Evolutionary conservation across 441 rosid species (phyloP), one percentile per base, ranked within the genome.

Genomic region (Francoa sonchifolia): DNA sequence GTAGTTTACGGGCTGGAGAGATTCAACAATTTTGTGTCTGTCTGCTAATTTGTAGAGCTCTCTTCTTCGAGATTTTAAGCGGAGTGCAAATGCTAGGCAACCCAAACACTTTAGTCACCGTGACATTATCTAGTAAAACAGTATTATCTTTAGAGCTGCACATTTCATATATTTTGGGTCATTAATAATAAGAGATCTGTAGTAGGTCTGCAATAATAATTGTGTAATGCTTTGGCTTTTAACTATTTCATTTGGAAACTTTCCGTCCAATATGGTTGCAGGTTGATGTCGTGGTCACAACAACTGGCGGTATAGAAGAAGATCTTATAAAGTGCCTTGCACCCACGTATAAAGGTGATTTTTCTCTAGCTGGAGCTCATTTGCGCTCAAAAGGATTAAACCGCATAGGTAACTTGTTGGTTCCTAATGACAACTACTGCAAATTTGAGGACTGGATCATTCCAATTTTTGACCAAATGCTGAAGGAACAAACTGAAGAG

Each of bases 391-490:
- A 74, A 61, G 97, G 97, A 25, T 54, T 84, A 66, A 84, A 88
- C 55, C 77, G 95, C 36, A 84, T 84, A 33, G 97, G 95, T 33
- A 88, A 88, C 59, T 64, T 88, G 61, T 55, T 84, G 63, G 81
- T 83, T 73, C 95, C 97, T 19, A 81, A 84, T 66, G 90, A 73
- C 28, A 88, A 84, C 67, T 81, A 84, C 56, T 84, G 95, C 71
- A 88, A 84, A 66, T 84, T 88, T 65, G 90, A 84, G 74, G 90
- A 81, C 52, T 88, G 97, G 97, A 73, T 88, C 41, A 65, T 81
- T 58, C 97, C 95, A 1, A 74, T 88, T 61, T 81, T 81, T 44
- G 88, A 88, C 36, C 66, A 74, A 55, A 84, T 88, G 94, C 52
- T 81, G 72, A 77, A 79, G 61, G 97, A 88, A 60, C 97, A 88